These are phyloP conservation scores for Backusella liffmaniae DNA, from an alignment of 192 early-diverging fungal genomes.

Conservation along the genomic window DNA sequence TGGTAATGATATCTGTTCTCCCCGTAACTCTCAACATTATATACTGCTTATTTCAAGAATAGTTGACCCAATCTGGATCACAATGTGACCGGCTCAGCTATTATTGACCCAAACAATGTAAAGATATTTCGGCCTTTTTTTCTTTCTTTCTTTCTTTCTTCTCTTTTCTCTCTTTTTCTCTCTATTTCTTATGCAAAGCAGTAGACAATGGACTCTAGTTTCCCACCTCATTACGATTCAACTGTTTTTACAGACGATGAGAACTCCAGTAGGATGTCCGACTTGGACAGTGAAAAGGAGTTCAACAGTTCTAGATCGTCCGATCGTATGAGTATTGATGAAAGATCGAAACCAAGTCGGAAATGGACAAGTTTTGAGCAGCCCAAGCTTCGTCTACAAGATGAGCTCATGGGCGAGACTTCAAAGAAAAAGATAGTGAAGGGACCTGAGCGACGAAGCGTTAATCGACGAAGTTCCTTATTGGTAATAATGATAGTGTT, in stretches of 20 bases:
- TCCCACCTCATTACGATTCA: not conserved
- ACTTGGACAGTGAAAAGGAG: conserved; percentile 14
- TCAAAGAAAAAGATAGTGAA: not conserved
- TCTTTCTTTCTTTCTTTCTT: not conserved
- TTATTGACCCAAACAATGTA: not conserved
- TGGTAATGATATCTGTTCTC: too few relatives aligned
- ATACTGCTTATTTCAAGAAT: too few relatives aligned
- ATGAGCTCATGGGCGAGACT: conserved; percentile 7
- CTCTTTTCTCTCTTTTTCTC: not conserved
- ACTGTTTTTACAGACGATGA: conserved; percentile 1
- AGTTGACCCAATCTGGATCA: not conserved
- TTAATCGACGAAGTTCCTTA: conserved; percentile 25
- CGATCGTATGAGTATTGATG: conserved; percentile 30
- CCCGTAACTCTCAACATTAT: too few relatives aligned
- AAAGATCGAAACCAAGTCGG: not conserved
- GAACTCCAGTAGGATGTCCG: conserved; percentile 14
- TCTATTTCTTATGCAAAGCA: not conserved
- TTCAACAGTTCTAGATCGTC: conserved; percentile 10
- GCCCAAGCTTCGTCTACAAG: not conserved
- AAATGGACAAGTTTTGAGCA: not conserved
- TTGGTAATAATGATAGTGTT: conserved; percentile 15
- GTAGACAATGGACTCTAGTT: not conserved
- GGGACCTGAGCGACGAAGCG: conserved; percentile 28
- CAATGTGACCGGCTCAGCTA: not conserved
- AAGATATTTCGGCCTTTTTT: not conserved